These are phyloP conservation scores for Beauveria pseudobassiana DNA, from an alignment of 2,329 filamentous ascomycete genomes.

Conservation along the genomic window DNA sequence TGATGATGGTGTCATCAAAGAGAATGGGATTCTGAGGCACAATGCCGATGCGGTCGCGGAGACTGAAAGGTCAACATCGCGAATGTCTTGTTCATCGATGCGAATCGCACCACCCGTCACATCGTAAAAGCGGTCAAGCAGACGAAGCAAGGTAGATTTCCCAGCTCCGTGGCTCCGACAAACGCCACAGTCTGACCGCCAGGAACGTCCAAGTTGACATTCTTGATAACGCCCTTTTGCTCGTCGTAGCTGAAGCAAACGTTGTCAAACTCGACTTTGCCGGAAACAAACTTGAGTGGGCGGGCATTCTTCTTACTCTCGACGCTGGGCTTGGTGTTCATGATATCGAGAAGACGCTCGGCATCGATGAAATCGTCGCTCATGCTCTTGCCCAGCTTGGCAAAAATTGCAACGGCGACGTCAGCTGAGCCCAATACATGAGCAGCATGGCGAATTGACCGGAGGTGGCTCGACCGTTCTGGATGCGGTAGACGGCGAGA, in stretches of 20 bases:
- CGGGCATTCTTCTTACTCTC: constrained; percentile 43
- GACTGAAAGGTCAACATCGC: constrained; percentile 41
- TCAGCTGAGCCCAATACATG: constrained; percentile 68
- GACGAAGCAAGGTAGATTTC: constrained; percentile 50
- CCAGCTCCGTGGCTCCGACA: constrained; percentile 52
- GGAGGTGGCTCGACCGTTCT: constrained; percentile 48
- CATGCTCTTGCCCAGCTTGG: constrained; percentile 46
- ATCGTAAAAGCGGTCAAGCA: constrained; percentile 54
- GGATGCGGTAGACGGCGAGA: constrained; percentile 58
- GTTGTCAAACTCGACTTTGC: constrained; percentile 45
- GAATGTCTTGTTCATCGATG: constrained; percentile 51
- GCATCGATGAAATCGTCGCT: constrained; percentile 51
- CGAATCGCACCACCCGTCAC: constrained; percentile 43
- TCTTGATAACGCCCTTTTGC: constrained; percentile 49
- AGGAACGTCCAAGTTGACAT: constrained; percentile 42
- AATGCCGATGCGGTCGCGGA: constrained; percentile 47
- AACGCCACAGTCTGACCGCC: constrained; percentile 51
- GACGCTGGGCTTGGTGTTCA: constrained; percentile 49
- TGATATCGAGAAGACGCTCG: constrained; percentile 49
- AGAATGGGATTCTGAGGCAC: constrained; percentile 49
- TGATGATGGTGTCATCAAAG: constrained; percentile 52
- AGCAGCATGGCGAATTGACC: constrained; percentile 65
- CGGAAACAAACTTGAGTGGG: constrained; percentile 42
- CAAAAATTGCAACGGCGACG: constrained; percentile 63
- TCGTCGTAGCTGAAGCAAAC: constrained; percentile 54